Evolutionary conservation across 2,329 filamentous ascomycete species (phyloP).

Genomic region (Trichoderma sp.): DNA sequence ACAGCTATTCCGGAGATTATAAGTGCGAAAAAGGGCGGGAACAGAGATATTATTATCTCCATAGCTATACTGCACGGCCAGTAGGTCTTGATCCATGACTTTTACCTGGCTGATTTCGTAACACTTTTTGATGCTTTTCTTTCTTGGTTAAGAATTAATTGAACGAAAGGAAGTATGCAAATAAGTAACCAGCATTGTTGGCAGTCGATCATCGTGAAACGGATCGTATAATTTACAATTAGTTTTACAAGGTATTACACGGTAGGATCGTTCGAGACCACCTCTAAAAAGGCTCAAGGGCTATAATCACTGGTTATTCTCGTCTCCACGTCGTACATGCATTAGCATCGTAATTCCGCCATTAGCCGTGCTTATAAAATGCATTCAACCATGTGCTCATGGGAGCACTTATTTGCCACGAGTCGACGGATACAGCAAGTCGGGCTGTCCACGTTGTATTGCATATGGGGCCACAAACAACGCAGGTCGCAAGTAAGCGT

Average conservation of each 20-base stretch:
- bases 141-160: neutral
- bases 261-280: neutral
- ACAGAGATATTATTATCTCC: no score
- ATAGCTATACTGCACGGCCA: no score
- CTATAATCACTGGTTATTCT: neutral
- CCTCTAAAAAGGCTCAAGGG: neutral
- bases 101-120: neutral
- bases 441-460: slow-evolving; percentile 4
- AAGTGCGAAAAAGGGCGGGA: no score
- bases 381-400: neutral
- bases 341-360: neutral
- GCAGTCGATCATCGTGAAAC: neutral
- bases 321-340: neutral
- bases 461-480: neutral
- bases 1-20: no score
- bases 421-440: slow-evolving; percentile 7
- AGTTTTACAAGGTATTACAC: neutral
- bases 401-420: neutral
- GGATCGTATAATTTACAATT: neutral
- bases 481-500: neutral
- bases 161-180: neutral
- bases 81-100: no score
- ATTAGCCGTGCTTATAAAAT: neutral
- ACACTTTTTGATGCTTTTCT: neutral
- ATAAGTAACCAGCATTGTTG: neutral